phyloP scores from a whole-genome alignment of 768 basidiomycete species.

The Suillus decipiens region DNA sequence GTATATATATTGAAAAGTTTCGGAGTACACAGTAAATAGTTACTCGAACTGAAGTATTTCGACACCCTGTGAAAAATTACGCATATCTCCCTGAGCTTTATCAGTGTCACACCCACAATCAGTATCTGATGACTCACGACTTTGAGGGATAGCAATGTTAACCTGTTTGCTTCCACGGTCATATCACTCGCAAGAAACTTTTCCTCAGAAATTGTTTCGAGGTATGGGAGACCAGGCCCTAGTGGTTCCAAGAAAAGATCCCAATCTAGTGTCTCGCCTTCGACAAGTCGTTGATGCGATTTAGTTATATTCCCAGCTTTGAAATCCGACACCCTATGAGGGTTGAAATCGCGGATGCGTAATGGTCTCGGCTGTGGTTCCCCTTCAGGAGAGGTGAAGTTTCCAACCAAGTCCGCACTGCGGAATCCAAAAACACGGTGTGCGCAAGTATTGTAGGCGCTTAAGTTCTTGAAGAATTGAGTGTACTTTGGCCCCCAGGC shows the following conservation, averaged over 20 bases:
- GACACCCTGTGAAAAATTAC: background rate
- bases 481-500: background rate
- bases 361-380: background rate
- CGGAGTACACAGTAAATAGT: background rate
- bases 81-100: background rate
- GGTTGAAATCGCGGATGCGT: conserved; percentile 1
- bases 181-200: background rate
- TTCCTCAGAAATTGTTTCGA: background rate
- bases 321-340: background rate
- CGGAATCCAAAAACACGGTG: background rate
- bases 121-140: background rate
- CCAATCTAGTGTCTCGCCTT: background rate
- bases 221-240: background rate
- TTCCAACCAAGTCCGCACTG: background rate
- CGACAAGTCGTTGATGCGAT: background rate
- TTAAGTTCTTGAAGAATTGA: background rate
- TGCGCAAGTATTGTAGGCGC: too few relatives aligned
- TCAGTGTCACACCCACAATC: background rate
- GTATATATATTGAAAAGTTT: background rate
- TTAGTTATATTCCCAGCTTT: background rate
- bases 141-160: background rate
- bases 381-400: background rate
- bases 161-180: background rate
- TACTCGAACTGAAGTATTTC: background rate
- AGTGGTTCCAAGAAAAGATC: background rate